Evolutionary conservation across 352 stramenopile species (phyloP).

Genomic region (Globisporangium sylvaticum): DNA sequence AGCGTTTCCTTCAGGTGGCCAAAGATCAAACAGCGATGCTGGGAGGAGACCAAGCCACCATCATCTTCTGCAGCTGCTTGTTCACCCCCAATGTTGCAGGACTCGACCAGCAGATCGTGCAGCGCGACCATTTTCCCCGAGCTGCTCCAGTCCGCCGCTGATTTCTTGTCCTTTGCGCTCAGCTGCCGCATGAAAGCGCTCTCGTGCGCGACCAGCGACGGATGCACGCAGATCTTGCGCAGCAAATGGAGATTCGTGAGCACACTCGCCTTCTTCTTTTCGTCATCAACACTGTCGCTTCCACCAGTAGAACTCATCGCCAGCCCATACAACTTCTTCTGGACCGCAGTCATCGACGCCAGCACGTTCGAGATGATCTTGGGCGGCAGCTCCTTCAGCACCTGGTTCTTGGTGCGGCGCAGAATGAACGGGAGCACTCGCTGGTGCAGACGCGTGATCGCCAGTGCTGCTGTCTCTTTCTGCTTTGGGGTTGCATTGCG

Average conservation of each 20-base stretch:
- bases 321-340: conserved; percentile 82
- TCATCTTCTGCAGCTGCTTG: conserved; percentile 12
- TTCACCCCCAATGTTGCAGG: conserved; percentile 36
- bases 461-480: conserved; percentile 73
- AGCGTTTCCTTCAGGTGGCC: conserved; percentile 92
- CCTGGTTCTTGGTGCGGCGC: conserved; percentile 94
- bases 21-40: conserved; percentile 95
- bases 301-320: conserved; percentile 9
- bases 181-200: conserved; percentile 18
- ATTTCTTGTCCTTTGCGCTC: conserved; percentile 23
- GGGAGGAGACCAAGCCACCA: conserved; percentile 20
- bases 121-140: conserved; percentile 92
- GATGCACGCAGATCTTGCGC: conserved; percentile 94
- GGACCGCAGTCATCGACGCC: conserved; percentile 82
- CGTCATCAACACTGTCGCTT: not conserved
- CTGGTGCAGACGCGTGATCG: conserved; percentile 92
- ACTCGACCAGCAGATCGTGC: conserved; percentile 68
- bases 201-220: conserved; percentile 68
- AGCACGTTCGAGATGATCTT: conserved; percentile 96
- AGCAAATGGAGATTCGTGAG: conserved; percentile 75
- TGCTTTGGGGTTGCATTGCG: conserved; percentile 66
- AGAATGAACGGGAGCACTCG: conserved; percentile 97
- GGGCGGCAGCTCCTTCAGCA: conserved; percentile 94
- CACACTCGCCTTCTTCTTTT: conserved; percentile 23
- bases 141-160: conserved; percentile 48